phyloP scores from a whole-genome alignment of 768 basidiomycete genomes.

The Amanita phalloides region DNA sequence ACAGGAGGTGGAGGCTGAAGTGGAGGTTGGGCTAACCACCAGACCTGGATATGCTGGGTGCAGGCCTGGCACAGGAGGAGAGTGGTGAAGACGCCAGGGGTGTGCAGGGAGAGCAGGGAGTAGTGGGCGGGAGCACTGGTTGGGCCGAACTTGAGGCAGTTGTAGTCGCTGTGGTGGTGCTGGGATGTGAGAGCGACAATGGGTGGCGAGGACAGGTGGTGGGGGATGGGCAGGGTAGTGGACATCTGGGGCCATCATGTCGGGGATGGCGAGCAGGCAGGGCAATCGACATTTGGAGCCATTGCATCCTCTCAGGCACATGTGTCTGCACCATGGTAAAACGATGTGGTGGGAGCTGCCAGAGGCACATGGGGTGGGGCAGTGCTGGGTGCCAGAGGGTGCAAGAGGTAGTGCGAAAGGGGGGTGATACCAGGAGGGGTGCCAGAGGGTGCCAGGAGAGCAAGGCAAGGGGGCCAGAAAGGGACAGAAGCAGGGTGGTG shows the following conservation, averaged over 20 bases:
- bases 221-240: too few relatives aligned
- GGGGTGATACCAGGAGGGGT: too few relatives aligned
- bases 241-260: neutral
- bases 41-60: conserved; percentile 25
- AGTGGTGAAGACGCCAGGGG: conserved; percentile 45
- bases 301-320: neutral
- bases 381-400: too few relatives aligned
- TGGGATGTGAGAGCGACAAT: conserved; percentile 62
- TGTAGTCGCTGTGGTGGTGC: conserved; percentile 66
- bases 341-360: too few relatives aligned
- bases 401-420: too few relatives aligned
- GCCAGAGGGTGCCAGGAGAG: too few relatives aligned
- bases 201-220: conserved; percentile 3
- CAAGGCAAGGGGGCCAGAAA: too few relatives aligned
- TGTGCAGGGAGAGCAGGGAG: conserved; percentile 49
- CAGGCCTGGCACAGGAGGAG: conserved; percentile 41
- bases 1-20: conserved; percentile 1
- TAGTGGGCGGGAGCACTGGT: conserved; percentile 42
- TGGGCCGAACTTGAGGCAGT: conserved; percentile 52
- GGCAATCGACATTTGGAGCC: neutral
- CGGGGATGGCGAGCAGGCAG: neutral
- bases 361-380: too few relatives aligned
- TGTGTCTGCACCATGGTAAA: conserved; percentile 1
- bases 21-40: conserved; percentile 35
- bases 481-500: too few relatives aligned